Evolutionary conservation across 2,329 filamentous ascomycete genomes (phyloP), one percentile per base, ranked within the genome.

Genomic region (Xylariaceae sp.): DNA sequence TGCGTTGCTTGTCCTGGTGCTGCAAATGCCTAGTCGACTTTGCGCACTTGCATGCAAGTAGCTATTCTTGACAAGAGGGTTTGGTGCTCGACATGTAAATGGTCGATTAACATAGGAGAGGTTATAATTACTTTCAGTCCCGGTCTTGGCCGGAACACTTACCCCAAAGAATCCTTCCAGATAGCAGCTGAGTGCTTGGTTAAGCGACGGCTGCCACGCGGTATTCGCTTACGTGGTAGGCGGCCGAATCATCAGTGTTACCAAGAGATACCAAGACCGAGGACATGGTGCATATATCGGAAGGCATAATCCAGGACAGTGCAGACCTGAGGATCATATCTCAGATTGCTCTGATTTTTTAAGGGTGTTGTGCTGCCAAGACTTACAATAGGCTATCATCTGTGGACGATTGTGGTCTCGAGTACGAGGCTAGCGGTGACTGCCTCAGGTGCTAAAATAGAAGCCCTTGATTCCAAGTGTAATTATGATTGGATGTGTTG

Each of bases 141-240:
- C 22, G 47, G 48, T 47, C 47, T 42, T 53, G 42, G 45, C 47
- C 55, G 52, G n/a, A 45, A 49, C 7, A 51, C 54, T 57, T 53
- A 50, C 51, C 51, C 51, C 51, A 51, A 50, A 47, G 44, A 50
- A 54, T 58, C 50, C 50, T 59, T 55, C 58, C 43, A 53, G 49
- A 45, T 53, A 47, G 34, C 53, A 55, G 42, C 33, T 44, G 40
- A n/a, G 28, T 40, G 51, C 48, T 42, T 44, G 10, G 34, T 45
- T 44, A 46, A 53, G 42, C 17, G 54, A 53, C 51, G 38, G 48
- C 47, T 55, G 57, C 57, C 55, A 60, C 57, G 55, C 55, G 57
- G 56, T 50, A 53, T 58, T 54, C 40, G 50, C 52, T 60, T 56
- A 60, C 22, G 22, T 28, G 22, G 22, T 28, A 7, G 4, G 7